Evolutionary conservation across 192 early-diverging fungal species (phyloP).

Genomic region (Geosiphon pyriformis): DNA sequence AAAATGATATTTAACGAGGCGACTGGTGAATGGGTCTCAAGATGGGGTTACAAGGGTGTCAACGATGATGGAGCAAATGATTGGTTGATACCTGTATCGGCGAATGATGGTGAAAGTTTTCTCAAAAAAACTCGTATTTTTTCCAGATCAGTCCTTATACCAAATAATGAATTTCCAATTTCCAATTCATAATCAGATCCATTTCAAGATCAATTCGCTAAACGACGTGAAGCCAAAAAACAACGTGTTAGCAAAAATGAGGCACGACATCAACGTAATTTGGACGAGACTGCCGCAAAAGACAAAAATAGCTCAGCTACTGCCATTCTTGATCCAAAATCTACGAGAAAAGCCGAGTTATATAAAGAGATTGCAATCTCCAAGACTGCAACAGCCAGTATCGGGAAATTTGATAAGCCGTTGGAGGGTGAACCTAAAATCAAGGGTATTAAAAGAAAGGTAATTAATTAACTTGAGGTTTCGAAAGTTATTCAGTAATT

Average conservation of each 20-base stretch:
- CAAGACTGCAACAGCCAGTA: slow-evolving; percentile 80
- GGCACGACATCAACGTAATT: slow-evolving; percentile 79
- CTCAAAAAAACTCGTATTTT: neutral
- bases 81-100: slow-evolving; percentile 94
- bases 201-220: slow-evolving; percentile 82
- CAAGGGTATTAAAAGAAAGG: slow-evolving; percentile 71
- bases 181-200: slow-evolving; percentile 53
- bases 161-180: neutral
- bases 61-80: slow-evolving; percentile 74
- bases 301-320: slow-evolving; percentile 39
- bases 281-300: slow-evolving; percentile 64
- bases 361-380: slow-evolving; percentile 66
- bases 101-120: slow-evolving; percentile 37
- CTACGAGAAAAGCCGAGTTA: slow-evolving; percentile 68
- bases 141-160: neutral
- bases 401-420: slow-evolving; percentile 87
- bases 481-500: no score
- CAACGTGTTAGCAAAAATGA: slow-evolving; percentile 84
- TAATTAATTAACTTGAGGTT: slow-evolving; percentile 13
- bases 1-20: slow-evolving; percentile 82
- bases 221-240: slow-evolving; percentile 76
- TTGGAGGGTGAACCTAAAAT: slow-evolving; percentile 78
- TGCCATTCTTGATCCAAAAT: slow-evolving; percentile 46
- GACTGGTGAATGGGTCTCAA: slow-evolving; percentile 74
- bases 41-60: slow-evolving; percentile 84